Percentiles rank a stretch among this genome's conserved stretches.
Conservation (phyloP, 2,329 filamentous ascomycete genomes). For the Fusarium sp. region DNA sequence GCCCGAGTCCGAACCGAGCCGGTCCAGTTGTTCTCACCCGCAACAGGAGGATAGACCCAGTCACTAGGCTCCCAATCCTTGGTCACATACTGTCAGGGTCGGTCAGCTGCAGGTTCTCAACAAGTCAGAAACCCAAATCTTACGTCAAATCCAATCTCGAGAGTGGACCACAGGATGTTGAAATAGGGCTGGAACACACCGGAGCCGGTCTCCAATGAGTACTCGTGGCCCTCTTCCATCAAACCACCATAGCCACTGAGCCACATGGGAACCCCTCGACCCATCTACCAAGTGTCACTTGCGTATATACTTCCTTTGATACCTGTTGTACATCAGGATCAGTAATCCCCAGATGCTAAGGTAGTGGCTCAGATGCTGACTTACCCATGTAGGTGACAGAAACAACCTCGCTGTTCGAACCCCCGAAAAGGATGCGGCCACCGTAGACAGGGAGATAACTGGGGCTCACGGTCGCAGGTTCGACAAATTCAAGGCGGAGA, state of each 20-base stretch:
- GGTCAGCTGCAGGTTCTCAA: background rate
- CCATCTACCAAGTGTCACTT: slow-evolving; percentile 11
- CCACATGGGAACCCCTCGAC: background rate
- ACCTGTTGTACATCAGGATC: background rate
- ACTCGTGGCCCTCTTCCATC: slow-evolving; percentile 6
- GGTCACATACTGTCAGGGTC: background rate
- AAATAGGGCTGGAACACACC: slow-evolving; percentile 4
- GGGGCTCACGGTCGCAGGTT: background rate
- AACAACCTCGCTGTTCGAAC: slow-evolving; percentile 6
- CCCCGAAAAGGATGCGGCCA: background rate
- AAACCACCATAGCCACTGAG: slow-evolving; percentile 1
- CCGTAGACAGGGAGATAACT: slow-evolving; percentile 12
- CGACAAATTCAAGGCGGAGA: background rate
- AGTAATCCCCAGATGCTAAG: background rate
- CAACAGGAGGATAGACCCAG: slow-evolving; percentile 13
- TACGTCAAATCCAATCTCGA: slow-evolving; percentile 16
- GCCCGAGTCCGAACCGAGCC: slow-evolving; percentile 1
- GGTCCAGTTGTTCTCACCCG: slow-evolving; percentile 11
- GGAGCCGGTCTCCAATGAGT: background rate
- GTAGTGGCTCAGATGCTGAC: background rate
- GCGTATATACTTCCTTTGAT: slow-evolving; percentile 15
- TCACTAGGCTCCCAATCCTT: slow-evolving; percentile 11
- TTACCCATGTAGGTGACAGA: slow-evolving; percentile 17
- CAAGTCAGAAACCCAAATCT: background rate
- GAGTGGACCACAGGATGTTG: slow-evolving; percentile 9